Evolutionary conservation across 345 rosid genomes (phyloP), one percentile per base, ranked within the genome.

Genomic region (Ceriops decandra): DNA sequence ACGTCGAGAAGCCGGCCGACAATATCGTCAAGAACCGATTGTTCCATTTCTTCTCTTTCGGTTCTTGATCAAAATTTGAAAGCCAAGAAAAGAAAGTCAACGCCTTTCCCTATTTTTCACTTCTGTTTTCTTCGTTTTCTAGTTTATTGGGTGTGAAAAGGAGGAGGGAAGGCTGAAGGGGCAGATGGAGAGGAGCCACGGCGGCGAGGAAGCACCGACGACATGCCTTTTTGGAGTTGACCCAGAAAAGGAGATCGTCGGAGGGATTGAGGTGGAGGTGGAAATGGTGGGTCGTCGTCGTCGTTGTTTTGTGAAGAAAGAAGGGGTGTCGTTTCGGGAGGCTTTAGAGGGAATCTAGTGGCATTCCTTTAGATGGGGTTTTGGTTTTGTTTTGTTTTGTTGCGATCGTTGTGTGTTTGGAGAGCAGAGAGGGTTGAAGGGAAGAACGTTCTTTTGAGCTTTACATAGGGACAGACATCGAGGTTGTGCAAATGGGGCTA

Each of bases 1-100:
- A 83, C 85, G 76, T 88, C 95, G 33, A 86, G 58, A 6, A 88
- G 84, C 72, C 95, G 77, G 54, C 53, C 67, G 79, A 86, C 84
- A 63, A 88, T 86, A 79, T 85, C 90, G 68, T 86, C 91, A 28
- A 88, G 75, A 49, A 85, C 63, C 38, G 82, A 72, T 38, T 78
- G 83, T 59, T 88, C 95, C 91, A 88, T 88, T 70, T 22, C 21
- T 15, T 19, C 5, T 59, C 6, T 20, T 4, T 13, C 28, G 3
- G 24, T 53, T 16, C 57, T 26, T 24, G 16, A 31, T 38, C n/a
- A n/a, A 60, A 26, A 52, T 28, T 53, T 42, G 42, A 11, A 7
- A 46, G 19, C 16, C 30, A 9, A 26, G 28, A 26, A 42, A 42
- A 10, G 7, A 21, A 69, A 75, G 68, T 64, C 70, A 69, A 64